Conservation (phyloP, 1,284 basidiomycete genomes). For the Apiotrichum laibachii region DNA sequence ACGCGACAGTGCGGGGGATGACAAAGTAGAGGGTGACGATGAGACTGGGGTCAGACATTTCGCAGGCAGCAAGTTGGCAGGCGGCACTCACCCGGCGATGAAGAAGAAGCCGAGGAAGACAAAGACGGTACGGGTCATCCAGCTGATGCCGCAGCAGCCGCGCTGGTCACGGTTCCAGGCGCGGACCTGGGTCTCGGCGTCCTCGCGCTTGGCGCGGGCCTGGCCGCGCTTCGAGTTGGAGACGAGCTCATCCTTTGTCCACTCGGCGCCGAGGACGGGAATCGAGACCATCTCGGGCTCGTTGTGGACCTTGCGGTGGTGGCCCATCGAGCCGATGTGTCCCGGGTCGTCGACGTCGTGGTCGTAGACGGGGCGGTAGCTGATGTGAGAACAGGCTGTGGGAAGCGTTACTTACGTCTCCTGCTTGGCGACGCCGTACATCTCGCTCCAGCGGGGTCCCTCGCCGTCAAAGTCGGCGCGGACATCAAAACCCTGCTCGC, state of each 20-base stretch:
- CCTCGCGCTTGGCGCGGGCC: constrained; percentile 60
- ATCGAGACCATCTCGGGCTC: constrained; percentile 58
- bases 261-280: constrained; percentile 76
- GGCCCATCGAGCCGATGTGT: background rate
- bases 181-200: constrained; percentile 60
- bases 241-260: constrained; percentile 71
- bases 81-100: constrained; percentile 63
- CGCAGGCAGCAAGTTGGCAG: background rate
- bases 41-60: constrained; percentile 54
- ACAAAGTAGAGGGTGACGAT: constrained; percentile 69
- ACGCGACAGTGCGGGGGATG: constrained; percentile 72
- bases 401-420: constrained; percentile 45
- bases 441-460: constrained; percentile 66
- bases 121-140: constrained; percentile 67
- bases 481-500: constrained; percentile 67
- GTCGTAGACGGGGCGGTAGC: constrained; percentile 33
- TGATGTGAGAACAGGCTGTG: constrained; percentile 6
- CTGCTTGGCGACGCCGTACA: constrained; percentile 56
- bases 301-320: background rate
- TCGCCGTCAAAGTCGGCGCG: constrained; percentile 87
- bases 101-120: constrained; percentile 66
- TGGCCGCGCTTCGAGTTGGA: constrained; percentile 68
- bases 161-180: constrained; percentile 69
- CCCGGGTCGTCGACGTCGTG: constrained; percentile 25
- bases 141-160: constrained; percentile 67